Conservation (phyloP, 305 asterid genomes). For the Vinca major region DNA sequence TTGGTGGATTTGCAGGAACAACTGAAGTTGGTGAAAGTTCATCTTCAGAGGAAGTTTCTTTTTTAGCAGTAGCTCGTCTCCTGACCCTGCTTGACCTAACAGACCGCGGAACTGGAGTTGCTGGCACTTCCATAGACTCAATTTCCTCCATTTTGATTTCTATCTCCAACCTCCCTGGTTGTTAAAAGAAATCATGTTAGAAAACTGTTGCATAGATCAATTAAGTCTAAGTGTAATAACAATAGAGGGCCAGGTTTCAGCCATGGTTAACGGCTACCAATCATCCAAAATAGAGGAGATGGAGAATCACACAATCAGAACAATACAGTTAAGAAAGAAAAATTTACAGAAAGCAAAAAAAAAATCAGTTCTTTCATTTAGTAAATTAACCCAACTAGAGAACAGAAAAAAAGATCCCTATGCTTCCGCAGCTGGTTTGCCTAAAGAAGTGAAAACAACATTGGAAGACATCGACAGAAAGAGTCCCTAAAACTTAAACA, state of each 20-base stretch:
- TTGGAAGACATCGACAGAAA: background rate
- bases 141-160: slow-evolving; percentile 36
- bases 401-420: background rate
- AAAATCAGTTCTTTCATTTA: too few species aligned
- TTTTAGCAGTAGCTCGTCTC: slow-evolving; percentile 42
- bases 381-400: background rate
- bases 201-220: background rate
- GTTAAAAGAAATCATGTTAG: background rate
- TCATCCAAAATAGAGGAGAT: background rate
- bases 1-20: slow-evolving; percentile 36
- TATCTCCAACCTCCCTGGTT: slow-evolving; percentile 49
- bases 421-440: background rate
- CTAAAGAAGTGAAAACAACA: background rate
- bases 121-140: slow-evolving; percentile 37
- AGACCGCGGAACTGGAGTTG: slow-evolving; percentile 65
- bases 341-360: background rate
- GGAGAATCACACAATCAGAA: background rate
- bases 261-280: background rate
- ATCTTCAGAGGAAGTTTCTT: slow-evolving; percentile 55
- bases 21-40: slow-evolving; percentile 51
- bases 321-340: background rate
- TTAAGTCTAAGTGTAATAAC: background rate
- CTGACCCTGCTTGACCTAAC: slow-evolving; percentile 38
- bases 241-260: background rate
- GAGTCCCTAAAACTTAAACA: background rate